phyloP scores from a whole-genome alignment of 495 filamentous ascomycete genomes.

The Usnea hakonensis region DNA sequence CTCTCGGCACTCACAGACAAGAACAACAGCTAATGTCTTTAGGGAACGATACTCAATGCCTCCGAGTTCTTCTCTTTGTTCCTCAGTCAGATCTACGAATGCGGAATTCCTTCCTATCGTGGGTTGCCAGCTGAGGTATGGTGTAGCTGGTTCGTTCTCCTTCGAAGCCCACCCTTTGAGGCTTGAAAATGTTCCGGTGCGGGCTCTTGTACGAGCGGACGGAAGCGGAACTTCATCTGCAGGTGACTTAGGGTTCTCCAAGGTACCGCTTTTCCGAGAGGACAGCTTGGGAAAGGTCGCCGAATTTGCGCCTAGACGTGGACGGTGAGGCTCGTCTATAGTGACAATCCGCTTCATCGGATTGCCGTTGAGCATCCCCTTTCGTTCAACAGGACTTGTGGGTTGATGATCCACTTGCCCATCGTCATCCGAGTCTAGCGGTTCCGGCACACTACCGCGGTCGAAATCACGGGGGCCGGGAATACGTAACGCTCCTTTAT shows the following conservation, averaged over 20 bases:
- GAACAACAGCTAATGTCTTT: slow-evolving; percentile 71
- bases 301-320: slow-evolving; percentile 18
- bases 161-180: slow-evolving; percentile 26
- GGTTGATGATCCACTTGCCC: slow-evolving; percentile 14
- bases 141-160: slow-evolving; percentile 46
- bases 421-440: slow-evolving; percentile 42
- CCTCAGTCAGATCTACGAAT: slow-evolving; percentile 80
- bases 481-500: slow-evolving; percentile 67
- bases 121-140: slow-evolving; percentile 90
- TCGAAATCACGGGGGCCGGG: slow-evolving; percentile 84
- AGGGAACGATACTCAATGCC: slow-evolving; percentile 91
- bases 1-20: slow-evolving; percentile 42
- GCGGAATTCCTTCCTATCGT: slow-evolving; percentile 87
- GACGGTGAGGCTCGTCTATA: slow-evolving; percentile 38
- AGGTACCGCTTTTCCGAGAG: slow-evolving; percentile 11
- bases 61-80: slow-evolving; percentile 85
- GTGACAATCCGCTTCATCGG: slow-evolving; percentile 38
- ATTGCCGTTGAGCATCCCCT: background rate
- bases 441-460: slow-evolving; percentile 60
- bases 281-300: slow-evolving; percentile 16
- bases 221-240: slow-evolving; percentile 17
- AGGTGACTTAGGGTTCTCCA: slow-evolving; percentile 5
- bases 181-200: slow-evolving; percentile 32
- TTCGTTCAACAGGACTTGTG: slow-evolving; percentile 14
- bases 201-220: slow-evolving; percentile 15